Percentiles rank a stretch among this genome's conserved stretches.
These are phyloP conservation scores for Penstemon davidsonii DNA, from an alignment of 257 asterid species.

Conservation along the genomic window DNA sequence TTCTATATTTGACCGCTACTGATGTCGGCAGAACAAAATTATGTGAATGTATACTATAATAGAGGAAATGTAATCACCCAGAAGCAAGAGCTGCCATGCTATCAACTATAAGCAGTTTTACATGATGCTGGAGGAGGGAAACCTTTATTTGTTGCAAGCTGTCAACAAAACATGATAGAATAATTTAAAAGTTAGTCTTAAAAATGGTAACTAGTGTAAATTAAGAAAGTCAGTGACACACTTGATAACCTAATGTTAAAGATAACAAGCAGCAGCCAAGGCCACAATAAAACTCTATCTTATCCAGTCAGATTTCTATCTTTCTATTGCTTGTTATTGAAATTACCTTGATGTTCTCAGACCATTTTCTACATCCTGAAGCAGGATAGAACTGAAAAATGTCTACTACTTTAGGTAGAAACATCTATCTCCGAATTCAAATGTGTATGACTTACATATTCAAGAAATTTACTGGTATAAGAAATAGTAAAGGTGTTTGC, in stretches of 20 bases:
- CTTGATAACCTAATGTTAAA: constrained; percentile 16
- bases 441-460: background rate
- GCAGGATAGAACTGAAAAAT: constrained; percentile 7
- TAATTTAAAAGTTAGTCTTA: constrained; percentile 4
- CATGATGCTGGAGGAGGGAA: constrained; percentile 59
- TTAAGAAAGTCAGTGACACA: constrained; percentile 9
- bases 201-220: constrained; percentile 9
- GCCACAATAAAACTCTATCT: constrained; percentile 12
- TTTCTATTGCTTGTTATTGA: constrained; percentile 6
- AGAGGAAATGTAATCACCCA: constrained; percentile 49
- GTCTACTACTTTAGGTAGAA: constrained; percentile 1
- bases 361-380: constrained; percentile 9
- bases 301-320: background rate
- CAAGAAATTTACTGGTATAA: constrained; percentile 6
- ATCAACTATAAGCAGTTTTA: constrained; percentile 75
- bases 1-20: background rate
- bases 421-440: background rate
- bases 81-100: constrained; percentile 87
- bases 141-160: constrained; percentile 76
- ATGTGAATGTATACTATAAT: constrained; percentile 12
- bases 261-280: constrained; percentile 7
- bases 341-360: constrained; percentile 2
- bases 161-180: constrained; percentile 28
- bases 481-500: background rate
- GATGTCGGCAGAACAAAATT: background rate